phyloP scores from a whole-genome alignment of 148 eudicot species.

The Agrostemma githago region DNA sequence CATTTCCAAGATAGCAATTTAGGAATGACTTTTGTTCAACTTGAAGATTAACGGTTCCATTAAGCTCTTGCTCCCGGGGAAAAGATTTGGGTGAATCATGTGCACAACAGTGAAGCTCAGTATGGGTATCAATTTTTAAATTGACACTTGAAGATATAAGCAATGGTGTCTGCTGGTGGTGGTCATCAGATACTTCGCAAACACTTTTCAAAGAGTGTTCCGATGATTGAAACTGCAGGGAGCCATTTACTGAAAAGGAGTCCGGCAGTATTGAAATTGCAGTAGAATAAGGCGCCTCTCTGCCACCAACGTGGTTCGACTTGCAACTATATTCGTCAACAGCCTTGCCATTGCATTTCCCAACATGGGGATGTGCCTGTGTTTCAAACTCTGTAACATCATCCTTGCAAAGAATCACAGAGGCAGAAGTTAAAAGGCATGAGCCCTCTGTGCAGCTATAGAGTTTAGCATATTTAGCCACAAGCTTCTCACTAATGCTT shows the following conservation, averaged over 20 bases:
- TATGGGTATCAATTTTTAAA: conserved; percentile 14
- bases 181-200: conserved; percentile 7
- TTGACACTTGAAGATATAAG: neutral
- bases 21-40: conserved; percentile 68
- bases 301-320: conserved; percentile 15
- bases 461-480: conserved; percentile 59
- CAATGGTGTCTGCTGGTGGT: neutral
- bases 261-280: conserved; percentile 6
- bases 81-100: conserved; percentile 28
- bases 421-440: conserved; percentile 57
- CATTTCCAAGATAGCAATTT: conserved; percentile 80
- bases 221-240: conserved; percentile 16
- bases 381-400: conserved; percentile 44
- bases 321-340: conserved; percentile 5
- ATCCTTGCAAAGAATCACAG: conserved; percentile 57
- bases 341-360: conserved; percentile 20
- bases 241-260: conserved; percentile 7
- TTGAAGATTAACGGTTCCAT: conserved; percentile 35
- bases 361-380: conserved; percentile 3
- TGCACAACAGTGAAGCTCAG: conserved; percentile 35
- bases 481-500: conserved; percentile 77
- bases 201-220: conserved; percentile 10
- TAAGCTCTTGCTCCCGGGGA: conserved; percentile 27
- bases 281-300: conserved; percentile 14
- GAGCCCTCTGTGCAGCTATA: conserved; percentile 54